Evolutionary conservation across 495 filamentous ascomycete species (phyloP).

Genomic region (Penicillium cosmopolitanum): DNA sequence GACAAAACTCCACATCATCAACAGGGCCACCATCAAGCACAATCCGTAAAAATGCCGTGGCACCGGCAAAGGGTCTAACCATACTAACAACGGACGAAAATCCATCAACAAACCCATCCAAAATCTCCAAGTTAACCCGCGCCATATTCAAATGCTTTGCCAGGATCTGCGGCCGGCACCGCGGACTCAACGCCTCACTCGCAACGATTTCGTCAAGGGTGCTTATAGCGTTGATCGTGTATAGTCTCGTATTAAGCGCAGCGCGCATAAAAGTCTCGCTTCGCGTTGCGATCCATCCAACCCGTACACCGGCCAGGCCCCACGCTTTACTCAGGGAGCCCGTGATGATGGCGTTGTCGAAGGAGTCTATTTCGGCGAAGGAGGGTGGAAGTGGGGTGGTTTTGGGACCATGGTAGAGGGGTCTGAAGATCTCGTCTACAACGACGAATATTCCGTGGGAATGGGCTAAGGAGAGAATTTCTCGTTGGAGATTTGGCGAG

Average conservation of each 20-base stretch:
- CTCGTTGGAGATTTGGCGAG: neutral
- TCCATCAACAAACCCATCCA: constrained; percentile 6
- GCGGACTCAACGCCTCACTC: constrained; percentile 13
- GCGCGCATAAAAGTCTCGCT: neutral
- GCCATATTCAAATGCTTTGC: constrained; percentile 12
- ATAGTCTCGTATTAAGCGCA: constrained; percentile 8
- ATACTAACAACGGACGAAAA: constrained; percentile 9
- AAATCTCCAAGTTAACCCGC: constrained; percentile 5
- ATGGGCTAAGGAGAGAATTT: constrained; percentile 15
- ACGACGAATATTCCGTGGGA: constrained; percentile 4
- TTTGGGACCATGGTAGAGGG: constrained; percentile 12
- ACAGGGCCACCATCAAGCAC: constrained; percentile 2
- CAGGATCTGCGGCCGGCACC: constrained; percentile 12
- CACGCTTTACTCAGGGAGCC: constrained; percentile 25
- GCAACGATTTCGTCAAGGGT: constrained; percentile 13
- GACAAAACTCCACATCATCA: constrained; percentile 21
- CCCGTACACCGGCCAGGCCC: constrained; percentile 16
- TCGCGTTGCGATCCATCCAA: constrained; percentile 20
- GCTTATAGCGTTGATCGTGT: constrained; percentile 13
- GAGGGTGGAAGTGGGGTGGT: constrained; percentile 5
- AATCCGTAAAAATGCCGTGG: constrained; percentile 16
- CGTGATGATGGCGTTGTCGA: constrained; percentile 14
- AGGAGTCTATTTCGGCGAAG: constrained; percentile 9
- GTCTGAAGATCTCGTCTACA: constrained; percentile 23
- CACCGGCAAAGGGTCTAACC: constrained; percentile 12